phyloP scores from a whole-genome alignment of 345 rosid species.

The Salix caprea region DNA sequence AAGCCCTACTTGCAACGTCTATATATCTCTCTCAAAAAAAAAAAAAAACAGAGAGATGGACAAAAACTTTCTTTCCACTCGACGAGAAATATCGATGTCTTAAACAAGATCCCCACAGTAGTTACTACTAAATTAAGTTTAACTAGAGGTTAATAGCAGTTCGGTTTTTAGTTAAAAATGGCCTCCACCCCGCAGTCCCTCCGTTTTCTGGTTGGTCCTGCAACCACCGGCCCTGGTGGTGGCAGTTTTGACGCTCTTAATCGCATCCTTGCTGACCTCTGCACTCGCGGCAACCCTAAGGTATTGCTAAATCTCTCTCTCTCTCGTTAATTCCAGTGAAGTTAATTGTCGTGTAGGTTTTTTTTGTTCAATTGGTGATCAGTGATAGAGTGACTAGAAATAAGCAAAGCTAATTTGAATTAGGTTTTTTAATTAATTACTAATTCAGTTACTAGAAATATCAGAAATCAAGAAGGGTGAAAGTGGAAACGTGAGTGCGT shows the following conservation, averaged over 20 bases:
- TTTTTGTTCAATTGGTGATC: background rate
- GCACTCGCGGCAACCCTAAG: conserved; percentile 72
- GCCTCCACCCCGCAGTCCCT: conserved; percentile 52
- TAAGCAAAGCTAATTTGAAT: background rate
- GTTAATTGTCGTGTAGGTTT: background rate
- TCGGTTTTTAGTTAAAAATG: conserved; percentile 22
- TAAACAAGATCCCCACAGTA: background rate
- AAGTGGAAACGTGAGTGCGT: conserved; percentile 1
- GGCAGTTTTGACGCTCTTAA: conserved; percentile 72
- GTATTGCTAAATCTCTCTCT: conserved; percentile 22
- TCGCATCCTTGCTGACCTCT: conserved; percentile 79
- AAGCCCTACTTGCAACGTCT: background rate
- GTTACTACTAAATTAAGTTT: background rate
- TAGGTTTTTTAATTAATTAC: background rate
- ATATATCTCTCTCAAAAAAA: background rate
- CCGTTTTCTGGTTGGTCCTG: conserved; percentile 15
- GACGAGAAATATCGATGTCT: background rate
- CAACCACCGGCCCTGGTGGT: conserved; percentile 41
- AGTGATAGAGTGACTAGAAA: background rate
- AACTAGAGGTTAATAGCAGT: background rate
- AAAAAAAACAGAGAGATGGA: too few relatives aligned
- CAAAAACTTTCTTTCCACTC: background rate
- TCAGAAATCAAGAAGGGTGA: background rate
- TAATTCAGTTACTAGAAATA: background rate
- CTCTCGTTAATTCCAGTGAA: background rate